Evolutionary conservation across 2,329 filamentous ascomycete genomes (phyloP).

Genomic region (Hymenoscyphus occultus): DNA sequence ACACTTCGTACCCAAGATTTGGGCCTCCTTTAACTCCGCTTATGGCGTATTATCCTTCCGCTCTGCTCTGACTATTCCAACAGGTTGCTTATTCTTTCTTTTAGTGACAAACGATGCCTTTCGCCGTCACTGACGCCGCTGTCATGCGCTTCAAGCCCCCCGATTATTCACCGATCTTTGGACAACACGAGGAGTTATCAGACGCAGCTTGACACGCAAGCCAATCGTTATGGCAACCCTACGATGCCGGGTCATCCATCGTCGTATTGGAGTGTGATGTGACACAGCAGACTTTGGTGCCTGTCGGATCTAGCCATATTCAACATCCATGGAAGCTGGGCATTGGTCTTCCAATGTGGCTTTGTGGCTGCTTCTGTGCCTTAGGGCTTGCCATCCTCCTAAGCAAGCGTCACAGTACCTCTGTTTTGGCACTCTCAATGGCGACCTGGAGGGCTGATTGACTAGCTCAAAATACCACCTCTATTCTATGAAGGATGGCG

Average conservation of each 20-base stretch:
- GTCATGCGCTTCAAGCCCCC: background rate
- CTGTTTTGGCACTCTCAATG: background rate
- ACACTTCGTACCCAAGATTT: background rate
- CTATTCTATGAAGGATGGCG: background rate
- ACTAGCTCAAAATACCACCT: constrained; percentile 2
- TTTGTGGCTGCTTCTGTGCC: constrained; percentile 3
- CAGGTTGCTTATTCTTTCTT: background rate
- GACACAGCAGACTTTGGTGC: background rate
- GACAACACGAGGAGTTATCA: constrained; percentile 1
- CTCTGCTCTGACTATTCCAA: background rate
- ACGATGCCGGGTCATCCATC: background rate
- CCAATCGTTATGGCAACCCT: background rate
- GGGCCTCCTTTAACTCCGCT: background rate
- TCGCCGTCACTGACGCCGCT: background rate
- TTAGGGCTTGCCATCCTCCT: constrained; percentile 1
- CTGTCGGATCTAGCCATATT: constrained; percentile 1
- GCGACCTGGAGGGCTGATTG: background rate
- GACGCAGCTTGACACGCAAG: background rate
- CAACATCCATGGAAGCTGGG: background rate
- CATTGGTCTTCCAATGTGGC: constrained; percentile 3
- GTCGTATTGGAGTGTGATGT: background rate
- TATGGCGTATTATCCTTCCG: background rate
- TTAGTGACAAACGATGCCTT: background rate
- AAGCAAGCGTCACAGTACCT: background rate
- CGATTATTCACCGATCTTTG: constrained; percentile 1